Conservation (phyloP, 2,329 filamentous ascomycete species). For the Xylariaceae sp. region DNA sequence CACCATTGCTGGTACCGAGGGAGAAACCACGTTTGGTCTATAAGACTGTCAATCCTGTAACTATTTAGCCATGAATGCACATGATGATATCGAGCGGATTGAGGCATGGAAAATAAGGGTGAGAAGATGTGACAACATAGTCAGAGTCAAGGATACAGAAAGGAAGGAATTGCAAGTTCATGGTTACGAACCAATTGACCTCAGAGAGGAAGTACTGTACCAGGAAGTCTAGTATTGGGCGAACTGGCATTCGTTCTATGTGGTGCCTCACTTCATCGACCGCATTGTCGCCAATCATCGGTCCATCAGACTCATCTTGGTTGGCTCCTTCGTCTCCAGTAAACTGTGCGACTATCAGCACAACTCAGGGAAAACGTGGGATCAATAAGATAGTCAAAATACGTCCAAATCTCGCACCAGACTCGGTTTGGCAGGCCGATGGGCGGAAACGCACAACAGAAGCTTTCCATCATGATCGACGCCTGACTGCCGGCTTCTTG, state of each 20-base stretch:
- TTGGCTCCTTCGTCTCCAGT: background rate
- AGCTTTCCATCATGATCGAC: background rate
- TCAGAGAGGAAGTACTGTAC: conserved; percentile 18
- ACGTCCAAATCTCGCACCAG: background rate
- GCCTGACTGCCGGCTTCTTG: background rate
- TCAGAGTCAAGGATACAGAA: background rate
- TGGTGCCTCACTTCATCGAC: background rate
- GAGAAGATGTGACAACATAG: background rate
- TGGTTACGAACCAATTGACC: conserved; percentile 16
- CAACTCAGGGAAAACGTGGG: background rate
- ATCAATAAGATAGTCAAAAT: background rate
- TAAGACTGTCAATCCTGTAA: conserved; percentile 13
- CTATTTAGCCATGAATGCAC: background rate
- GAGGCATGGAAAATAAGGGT: background rate
- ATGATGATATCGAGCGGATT: background rate
- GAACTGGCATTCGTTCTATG: conserved; percentile 11
- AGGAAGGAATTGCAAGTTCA: background rate
- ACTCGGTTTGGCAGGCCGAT: background rate
- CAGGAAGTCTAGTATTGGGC: conserved; percentile 17
- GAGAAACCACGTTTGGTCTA: conserved; percentile 15
- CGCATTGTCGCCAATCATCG: background rate
- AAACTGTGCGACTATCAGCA: background rate
- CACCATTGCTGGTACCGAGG: conserved; percentile 15
- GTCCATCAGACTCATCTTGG: background rate
- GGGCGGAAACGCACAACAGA: background rate